Base-by-base conservation (phyloP, 139 green algal genomes). In the Zygnema cylindricum region DNA sequence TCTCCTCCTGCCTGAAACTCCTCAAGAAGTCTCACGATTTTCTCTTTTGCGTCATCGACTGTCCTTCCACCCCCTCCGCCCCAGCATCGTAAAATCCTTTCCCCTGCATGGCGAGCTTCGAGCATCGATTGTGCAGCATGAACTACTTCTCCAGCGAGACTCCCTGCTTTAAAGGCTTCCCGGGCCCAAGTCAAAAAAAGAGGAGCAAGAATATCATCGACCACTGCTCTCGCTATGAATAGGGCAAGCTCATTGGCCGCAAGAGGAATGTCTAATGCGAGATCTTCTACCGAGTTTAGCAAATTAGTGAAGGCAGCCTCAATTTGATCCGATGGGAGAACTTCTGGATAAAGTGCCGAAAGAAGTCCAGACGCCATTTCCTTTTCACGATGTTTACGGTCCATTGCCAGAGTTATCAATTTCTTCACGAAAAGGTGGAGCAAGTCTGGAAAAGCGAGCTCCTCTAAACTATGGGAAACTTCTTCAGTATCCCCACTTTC, bases 201-300 rank as follows among this genome's bases (percentile, higher is more conserved):
- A 0, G 97, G 97, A 7, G 97, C 92, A 83, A 99, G 90, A 63
- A 97, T 92, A 93, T 99, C 97, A 86, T 99, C 97, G n/a, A 98
- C 95, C 39, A 99, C 93, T 1, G 95, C 95, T 7, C 96, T 91
- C 21, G 95, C 95, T 78, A 97, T 73, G 90, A 98, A 98, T 25
- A 97, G 93, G 16, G 92, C 85, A 40, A 98, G 86, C 69, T 98
- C 88, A 82, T 93, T 91, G 1, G 92, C 90, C 0, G 95, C 97
- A 41, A 98, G 94, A 0, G 96, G 97, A 71, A 97, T 95, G 89
- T 98, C 96, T 49, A 98, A 93, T 69, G 92, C 77, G 11, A 96
- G 87, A 84, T 98, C 96, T 23, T 96, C 94, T 49, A 98, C 86
- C 0, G 81, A 82, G 22, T 95, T 87, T 11, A 94, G 38, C 30